Evolutionary conservation across 2,329 filamentous ascomycete species (phyloP), one percentile per base, ranked within the genome.

Genomic region (Mycosphaerelloides madeirae): DNA sequence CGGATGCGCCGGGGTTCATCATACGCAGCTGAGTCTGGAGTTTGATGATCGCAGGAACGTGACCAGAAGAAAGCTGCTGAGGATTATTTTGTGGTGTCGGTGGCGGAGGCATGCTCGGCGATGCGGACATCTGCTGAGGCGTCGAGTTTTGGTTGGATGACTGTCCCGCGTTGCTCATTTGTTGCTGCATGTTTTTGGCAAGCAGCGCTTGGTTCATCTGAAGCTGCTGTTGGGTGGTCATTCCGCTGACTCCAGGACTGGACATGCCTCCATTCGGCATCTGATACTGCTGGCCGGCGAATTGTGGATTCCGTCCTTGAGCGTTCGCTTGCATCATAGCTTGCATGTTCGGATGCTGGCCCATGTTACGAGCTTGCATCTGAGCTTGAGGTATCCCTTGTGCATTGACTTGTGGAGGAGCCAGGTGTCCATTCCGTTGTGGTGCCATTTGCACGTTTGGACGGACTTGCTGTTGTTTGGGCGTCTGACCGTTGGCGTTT

Each of bases 351-450:
- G 46, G 46, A 31, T 49, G 32, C 31, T 48, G 46, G 11, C 43
- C 25, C 37, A 45, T 47, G 28, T 25, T 31, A 33, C 49, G 48
- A n/a, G 51, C 34, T 35, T 61, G 57, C 58, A 65, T 65, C 31
- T 59, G 84, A 18, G 84, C 81, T 61, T 86, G 83, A 29, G 82
- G 80, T 18, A 85, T 74, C 35, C 78, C 77, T 47, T 79, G 80
- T 2, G 42, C 73, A 57, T 66, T 79, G 74, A 60, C 76, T 64
- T 64, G 58, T 4, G 60, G 75, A 73, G 57, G 74, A 62, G 53
- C 77, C 68, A 57, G 69, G 68, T 65, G 79, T 2, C 65, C 65
- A 43, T 72, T 72, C 13, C 55, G 49, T 14, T 49, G 65, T 44
- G 76, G 69, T 28, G 71, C 72, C 53, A 71, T 71, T 49, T 71